Conservation (phyloP, 2,329 filamentous ascomycete genomes). For the Lachnellula subtilissima region DNA sequence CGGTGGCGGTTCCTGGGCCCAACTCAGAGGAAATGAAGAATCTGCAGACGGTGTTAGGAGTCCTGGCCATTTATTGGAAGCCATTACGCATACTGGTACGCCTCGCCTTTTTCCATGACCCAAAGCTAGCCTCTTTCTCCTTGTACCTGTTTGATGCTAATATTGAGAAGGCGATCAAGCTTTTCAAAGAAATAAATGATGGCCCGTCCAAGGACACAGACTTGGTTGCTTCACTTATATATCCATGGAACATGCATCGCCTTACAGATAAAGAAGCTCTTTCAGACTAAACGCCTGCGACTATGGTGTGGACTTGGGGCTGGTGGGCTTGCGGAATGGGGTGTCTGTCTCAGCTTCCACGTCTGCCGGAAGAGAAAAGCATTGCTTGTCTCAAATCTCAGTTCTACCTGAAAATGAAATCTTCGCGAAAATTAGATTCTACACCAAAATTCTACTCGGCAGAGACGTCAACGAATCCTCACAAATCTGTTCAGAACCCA, state of each 20-base stretch:
- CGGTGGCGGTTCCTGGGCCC: neutral
- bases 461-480: too few species aligned
- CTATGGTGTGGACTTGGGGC: too few species aligned
- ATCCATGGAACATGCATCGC: neutral
- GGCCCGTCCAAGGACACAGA: neutral
- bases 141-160: neutral
- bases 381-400: too few species aligned
- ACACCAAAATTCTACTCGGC: too few species aligned
- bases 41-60: neutral
- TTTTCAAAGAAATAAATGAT: neutral
- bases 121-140: neutral
- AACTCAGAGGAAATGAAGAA: neutral
- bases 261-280: neutral
- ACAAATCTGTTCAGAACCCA: too few species aligned
- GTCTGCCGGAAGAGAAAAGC: too few species aligned
- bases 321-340: too few species aligned
- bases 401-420: too few species aligned
- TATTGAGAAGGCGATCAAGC: neutral
- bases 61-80: neutral
- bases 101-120: neutral
- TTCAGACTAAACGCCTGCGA: too few species aligned
- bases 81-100: neutral
- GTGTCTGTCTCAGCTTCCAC: too few species aligned
- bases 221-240: neutral
- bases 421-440: too few species aligned